A percentile compares a stretch with the other conserved stretches of the same genome.
phyloP scores from a whole-genome alignment of 2,329 filamentous ascomycete species.

The Acephala macrosclerotiorum region DNA sequence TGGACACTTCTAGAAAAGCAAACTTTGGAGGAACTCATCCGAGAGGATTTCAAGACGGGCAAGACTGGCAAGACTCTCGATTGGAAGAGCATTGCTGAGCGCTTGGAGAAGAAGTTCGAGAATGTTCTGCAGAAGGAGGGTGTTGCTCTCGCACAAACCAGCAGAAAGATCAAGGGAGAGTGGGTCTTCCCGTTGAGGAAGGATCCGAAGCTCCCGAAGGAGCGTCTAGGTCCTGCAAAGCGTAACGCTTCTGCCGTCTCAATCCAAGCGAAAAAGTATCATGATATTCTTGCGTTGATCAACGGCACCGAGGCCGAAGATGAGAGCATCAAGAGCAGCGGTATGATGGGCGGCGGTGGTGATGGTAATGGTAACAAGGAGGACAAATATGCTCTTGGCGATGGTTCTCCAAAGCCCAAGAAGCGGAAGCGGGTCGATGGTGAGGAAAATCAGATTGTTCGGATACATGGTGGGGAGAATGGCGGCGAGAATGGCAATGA shows the following conservation, averaged over 20 bases:
- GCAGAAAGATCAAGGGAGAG: background rate
- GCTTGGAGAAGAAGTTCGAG: slow-evolving; percentile 9
- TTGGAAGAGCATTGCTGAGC: slow-evolving; percentile 14
- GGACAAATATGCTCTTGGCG: background rate
- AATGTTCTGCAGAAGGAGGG: slow-evolving; percentile 7
- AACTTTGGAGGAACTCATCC: slow-evolving; percentile 7
- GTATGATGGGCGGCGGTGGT: background rate
- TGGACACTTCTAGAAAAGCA: slow-evolving; percentile 26
- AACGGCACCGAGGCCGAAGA: background rate
- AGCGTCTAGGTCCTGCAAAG: background rate
- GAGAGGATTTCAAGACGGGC: background rate
- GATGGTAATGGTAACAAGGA: background rate
- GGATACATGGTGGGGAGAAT: too few relatives aligned
- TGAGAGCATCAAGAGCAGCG: background rate
- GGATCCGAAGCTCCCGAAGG: background rate
- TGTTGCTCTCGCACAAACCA: slow-evolving; percentile 13
- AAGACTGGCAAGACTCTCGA: slow-evolving; percentile 8
- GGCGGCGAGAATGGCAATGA: too few relatives aligned
- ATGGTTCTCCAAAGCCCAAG: background rate
- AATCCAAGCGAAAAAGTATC: slow-evolving; percentile 13
- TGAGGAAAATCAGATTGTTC: too few relatives aligned
- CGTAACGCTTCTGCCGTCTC: slow-evolving; percentile 4
- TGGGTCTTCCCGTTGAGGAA: background rate
- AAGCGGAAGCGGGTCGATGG: too few relatives aligned
- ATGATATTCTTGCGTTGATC: background rate